Conservation (phyloP, 208 protist genomes). For the Histomonas meleagridis region DNA sequence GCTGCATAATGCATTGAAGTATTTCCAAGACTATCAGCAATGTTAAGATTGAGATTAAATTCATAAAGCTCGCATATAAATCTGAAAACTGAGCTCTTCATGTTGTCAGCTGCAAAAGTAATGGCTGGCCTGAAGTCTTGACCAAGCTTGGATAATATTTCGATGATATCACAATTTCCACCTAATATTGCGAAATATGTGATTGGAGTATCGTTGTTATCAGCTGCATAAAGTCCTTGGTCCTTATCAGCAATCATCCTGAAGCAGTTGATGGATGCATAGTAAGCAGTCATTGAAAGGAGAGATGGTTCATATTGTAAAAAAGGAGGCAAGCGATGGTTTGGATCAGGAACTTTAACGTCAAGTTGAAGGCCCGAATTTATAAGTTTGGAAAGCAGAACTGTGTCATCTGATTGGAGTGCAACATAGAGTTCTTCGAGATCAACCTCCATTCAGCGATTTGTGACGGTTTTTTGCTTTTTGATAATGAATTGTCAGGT, state of each 20-base stretch:
- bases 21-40: background rate
- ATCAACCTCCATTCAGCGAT: background rate
- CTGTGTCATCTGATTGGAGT: background rate
- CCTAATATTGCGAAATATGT: background rate
- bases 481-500: too few species aligned
- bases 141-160: background rate
- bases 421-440: background rate
- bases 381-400: background rate
- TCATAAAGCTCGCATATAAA: slow-evolving; percentile 2
- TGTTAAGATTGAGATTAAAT: background rate
- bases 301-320: background rate
- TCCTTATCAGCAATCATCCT: background rate
- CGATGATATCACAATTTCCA: slow-evolving; percentile 13
- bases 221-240: background rate
- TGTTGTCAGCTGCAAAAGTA: background rate
- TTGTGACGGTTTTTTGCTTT: too few species aligned
- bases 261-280: background rate
- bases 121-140: background rate
- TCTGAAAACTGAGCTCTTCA: background rate
- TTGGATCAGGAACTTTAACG: background rate
- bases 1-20: slow-evolving; percentile 10
- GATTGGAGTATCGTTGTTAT: background rate
- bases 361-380: background rate
- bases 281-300: background rate
- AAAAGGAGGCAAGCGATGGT: background rate